Evolutionary conservation across 106 monocot species (phyloP), one percentile per base, ranked within the genome.

Genomic region (Triglochin maritima): DNA sequence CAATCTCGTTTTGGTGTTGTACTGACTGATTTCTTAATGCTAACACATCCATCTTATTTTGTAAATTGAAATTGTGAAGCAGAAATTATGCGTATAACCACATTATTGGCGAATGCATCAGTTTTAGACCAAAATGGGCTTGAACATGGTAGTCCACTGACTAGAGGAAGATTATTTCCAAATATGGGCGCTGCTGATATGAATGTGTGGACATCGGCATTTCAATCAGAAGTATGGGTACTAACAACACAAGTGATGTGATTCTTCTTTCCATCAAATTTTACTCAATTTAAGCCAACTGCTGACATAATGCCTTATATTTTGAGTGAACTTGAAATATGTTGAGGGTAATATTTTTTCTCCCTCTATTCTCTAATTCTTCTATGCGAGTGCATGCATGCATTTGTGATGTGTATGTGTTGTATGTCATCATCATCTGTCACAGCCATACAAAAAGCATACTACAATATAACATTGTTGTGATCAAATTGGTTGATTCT

Each of bases 1-100:
- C 9, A 50, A 29, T 42, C 49, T 70, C 9, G 60, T 50, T 50
- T 16, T 57, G 47, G 48, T 49, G 64, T 65, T 56, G 47, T 81
- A 54, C 67, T 62, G 69, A 73, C 88, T 81, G 80, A 79, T 85
- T 74, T 82, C 57, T 80, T 77, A 83, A 75, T 83, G 75, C 82
- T 85, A 81, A 90, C 85, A 61, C 45, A 59, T 82, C 29, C 61
- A 60, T 90, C 73, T 85, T 87, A 78, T 89, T 74, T 70, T 87
- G 88, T 80, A 73, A 83, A 93, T 83, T 92, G 85, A 77, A 69
- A 80, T 29, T 84, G 72, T 93, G 85, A 80, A 94, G 79, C 94
- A 94, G 94, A 94, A 90, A 90, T 94, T 81, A 82, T 90, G 74
- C 90, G 90, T 88, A 83, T 90, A 79, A 88, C 90, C 64, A 78